Percentiles rank a stretch among this genome's conserved stretches.
Evolutionary conservation across 176 grass and related monocot genomes (phyloP).

Genomic region (Paspalum vaginatum): DNA sequence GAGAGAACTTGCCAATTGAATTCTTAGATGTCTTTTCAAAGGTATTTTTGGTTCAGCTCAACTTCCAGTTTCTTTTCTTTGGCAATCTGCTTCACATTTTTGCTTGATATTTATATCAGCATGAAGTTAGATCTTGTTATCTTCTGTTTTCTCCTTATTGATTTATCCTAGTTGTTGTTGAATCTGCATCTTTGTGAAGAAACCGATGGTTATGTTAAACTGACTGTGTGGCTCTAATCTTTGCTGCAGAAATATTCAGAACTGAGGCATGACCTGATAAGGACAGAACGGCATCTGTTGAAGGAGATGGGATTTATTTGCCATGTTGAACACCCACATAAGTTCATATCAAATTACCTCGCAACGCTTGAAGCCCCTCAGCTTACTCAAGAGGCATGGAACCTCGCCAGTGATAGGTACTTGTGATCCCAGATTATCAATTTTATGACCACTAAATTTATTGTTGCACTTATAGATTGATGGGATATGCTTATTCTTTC

Average conservation of each 20-base stretch:
- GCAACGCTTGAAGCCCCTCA: constrained; percentile 73
- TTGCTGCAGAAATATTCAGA: constrained; percentile 74
- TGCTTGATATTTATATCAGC: not conserved
- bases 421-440: constrained; percentile 7
- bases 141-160: constrained; percentile 13
- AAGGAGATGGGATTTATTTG: constrained; percentile 97
- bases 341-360: constrained; percentile 94
- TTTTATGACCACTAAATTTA: not conserved
- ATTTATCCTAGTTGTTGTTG: constrained; percentile 10
- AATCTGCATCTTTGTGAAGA: not conserved
- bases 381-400: constrained; percentile 94
- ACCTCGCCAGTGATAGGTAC: constrained; percentile 96
- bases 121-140: not conserved
- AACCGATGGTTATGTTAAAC: constrained; percentile 31
- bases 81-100: not conserved
- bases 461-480: not conserved
- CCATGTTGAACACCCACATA: constrained; percentile 92
- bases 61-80: not conserved
- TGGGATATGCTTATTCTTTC: constrained; percentile 1
- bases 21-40: constrained; percentile 63
- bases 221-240: constrained; percentile 23
- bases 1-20: constrained; percentile 72
- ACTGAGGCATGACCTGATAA: constrained; percentile 83
- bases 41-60: constrained; percentile 46
- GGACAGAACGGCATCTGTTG: constrained; percentile 77